Base-by-base conservation (phyloP, 306 rosid genomes). In the Quercus parvula region DNA sequence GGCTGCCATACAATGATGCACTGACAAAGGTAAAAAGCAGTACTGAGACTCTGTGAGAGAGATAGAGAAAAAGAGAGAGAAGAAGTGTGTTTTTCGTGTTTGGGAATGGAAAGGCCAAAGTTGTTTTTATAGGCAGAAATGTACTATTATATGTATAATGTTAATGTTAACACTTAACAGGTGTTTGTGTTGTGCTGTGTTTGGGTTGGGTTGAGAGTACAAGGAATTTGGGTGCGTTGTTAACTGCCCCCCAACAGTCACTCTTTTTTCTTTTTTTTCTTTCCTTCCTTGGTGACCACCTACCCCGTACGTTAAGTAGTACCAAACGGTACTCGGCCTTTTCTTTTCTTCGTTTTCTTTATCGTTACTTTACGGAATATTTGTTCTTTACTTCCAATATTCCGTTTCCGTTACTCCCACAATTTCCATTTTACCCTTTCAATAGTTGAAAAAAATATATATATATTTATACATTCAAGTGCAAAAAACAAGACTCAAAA, bases 1-100 rank as follows among this genome's bases (percentile, higher is more conserved):
- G 91, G 97, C 93, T 89, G 98, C 98, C 98, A 94, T 94, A 88
- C 97, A 94, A 93, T 20, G 55, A 62, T 19, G 33, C 25, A 6
- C 31, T 27, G 22, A 81, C 76, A 25, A 28, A 28, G 31, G 51
- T 17, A 51, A 35, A 5, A 2, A 73, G 58, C 13, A 24, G 58
- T 22, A 63, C 46, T 41, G 46, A 7, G 2, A 41, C 3, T 41
- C 46, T 8, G 9, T 35, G 44, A 64, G 64, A 28, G 81, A 71
- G 13, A 41, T 18, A 20, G 68, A 55, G 4, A 22, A 0, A 22
- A 0, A 22, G 24, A 30, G 68, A 55, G 10, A 30, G 31, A 35
- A 6, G 9, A 5, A 17, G 22, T 4, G 11, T 79, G 4, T 75
- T 27, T 75, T 27, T 5, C 2, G 41, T 24, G 46, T n/a, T 28